These are phyloP conservation scores for Lipomyces kockii DNA, from an alignment of 805 yeast species.

Conservation along the genomic window DNA sequence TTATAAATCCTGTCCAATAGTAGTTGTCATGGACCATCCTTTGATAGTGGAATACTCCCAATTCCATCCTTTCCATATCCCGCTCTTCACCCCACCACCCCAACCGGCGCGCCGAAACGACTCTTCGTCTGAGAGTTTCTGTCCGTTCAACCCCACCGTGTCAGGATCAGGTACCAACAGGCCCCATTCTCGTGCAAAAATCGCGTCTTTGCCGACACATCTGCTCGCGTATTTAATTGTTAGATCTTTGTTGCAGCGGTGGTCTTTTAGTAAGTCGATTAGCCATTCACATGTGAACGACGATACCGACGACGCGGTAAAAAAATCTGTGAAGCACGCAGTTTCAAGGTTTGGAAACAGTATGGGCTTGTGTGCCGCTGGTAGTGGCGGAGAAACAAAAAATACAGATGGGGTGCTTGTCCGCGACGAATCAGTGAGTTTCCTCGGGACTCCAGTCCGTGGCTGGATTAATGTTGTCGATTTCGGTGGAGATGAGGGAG, in stretches of 20 bases:
- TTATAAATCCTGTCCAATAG: not conserved
- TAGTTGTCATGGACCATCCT: conserved; percentile 26
- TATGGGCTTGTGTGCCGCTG: not conserved
- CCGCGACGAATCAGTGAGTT: not conserved
- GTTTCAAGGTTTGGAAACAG: conserved; percentile 20
- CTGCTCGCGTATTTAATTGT: conserved; percentile 27
- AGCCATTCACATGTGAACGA: conserved; percentile 30
- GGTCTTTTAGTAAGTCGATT: conserved; percentile 20
- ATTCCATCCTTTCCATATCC: conserved; percentile 24
- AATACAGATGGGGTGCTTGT: not conserved
- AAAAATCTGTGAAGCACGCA: conserved; percentile 28
- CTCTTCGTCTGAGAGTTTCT: conserved; percentile 25
- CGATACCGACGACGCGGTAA: conserved; percentile 27
- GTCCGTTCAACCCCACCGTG: conserved; percentile 13
- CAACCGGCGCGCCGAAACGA: conserved; percentile 11
- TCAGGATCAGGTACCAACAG: conserved; percentile 7
- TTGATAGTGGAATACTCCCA: conserved; percentile 32
- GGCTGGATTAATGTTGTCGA: not conserved
- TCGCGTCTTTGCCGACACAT: conserved; percentile 28
- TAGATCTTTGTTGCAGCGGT: conserved; percentile 11
- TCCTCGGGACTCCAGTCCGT: not conserved
- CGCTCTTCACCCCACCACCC: not conserved
- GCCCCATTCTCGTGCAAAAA: conserved; percentile 35
- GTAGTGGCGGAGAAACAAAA: not conserved
- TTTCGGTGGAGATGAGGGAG: not conserved